phyloP scores from a whole-genome alignment of 169 alveolate species.

The Babesia ovis region DNA sequence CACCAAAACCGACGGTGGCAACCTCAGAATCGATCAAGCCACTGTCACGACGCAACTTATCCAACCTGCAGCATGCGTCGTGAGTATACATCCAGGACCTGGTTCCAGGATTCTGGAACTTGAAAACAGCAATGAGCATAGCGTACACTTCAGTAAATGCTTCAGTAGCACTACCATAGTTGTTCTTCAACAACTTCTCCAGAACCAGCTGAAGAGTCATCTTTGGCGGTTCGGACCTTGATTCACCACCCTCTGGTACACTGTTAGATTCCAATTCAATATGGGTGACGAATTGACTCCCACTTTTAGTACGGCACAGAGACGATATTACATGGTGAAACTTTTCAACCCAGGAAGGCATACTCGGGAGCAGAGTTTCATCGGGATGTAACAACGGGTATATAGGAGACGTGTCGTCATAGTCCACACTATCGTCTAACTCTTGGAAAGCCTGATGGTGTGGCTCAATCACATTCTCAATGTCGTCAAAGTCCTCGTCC shows the following conservation, averaged over 20 bases:
- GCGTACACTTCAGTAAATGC: constrained; percentile 55
- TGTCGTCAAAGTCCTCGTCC: constrained; percentile 34
- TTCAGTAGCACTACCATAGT: constrained; percentile 36
- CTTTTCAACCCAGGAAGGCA: constrained; percentile 56
- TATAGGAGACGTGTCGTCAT: constrained; percentile 23
- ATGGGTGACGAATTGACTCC: constrained; percentile 18
- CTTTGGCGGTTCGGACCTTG: not conserved
- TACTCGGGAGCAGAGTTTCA: not conserved
- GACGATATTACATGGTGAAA: constrained; percentile 36
- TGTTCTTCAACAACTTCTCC: constrained; percentile 45
- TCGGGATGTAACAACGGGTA: constrained; percentile 46
- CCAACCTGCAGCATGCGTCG: constrained; percentile 52
- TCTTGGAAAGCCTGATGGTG: constrained; percentile 9
- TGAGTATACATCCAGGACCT: constrained; percentile 63
- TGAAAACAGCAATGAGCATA: constrained; percentile 29
- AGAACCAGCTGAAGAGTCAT: constrained; percentile 29
- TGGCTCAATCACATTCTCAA: constrained; percentile 9
- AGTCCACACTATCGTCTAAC: constrained; percentile 48
- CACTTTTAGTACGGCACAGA: constrained; percentile 37
- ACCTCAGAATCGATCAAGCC: constrained; percentile 51
- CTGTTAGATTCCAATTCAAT: not conserved
- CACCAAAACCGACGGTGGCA: constrained; percentile 25
- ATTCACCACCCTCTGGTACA: not conserved
- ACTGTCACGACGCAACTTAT: constrained; percentile 28
- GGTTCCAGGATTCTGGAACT: constrained; percentile 45